A percentile compares a stretch with the other conserved stretches of the same genome.
Evolutionary conservation across 495 filamentous ascomycete genomes (phyloP).

Genomic region (Hypoxylon subgilvum): DNA sequence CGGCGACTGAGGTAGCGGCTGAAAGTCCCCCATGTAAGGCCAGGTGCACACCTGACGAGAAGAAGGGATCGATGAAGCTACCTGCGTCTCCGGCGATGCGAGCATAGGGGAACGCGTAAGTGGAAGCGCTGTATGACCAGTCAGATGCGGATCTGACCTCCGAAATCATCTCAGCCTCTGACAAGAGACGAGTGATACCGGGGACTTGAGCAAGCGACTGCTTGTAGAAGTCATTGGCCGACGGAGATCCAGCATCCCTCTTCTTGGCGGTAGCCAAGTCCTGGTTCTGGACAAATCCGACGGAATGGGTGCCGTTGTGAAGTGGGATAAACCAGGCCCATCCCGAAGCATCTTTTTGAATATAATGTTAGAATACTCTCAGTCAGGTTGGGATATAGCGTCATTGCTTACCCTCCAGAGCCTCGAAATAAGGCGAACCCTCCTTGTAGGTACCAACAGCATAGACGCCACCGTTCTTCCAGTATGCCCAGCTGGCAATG

Average conservation of each 20-base stretch:
- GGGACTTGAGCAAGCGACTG: constrained; percentile 44
- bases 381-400: background rate
- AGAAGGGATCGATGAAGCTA: constrained; percentile 54
- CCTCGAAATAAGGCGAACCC: constrained; percentile 51
- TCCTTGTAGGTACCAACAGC: constrained; percentile 41
- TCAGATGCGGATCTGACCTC: constrained; percentile 49
- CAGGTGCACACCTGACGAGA: constrained; percentile 57
- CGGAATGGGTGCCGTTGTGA: constrained; percentile 50
- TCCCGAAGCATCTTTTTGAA: constrained; percentile 45
- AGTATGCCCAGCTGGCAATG: constrained; percentile 56
- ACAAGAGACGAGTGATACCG: constrained; percentile 34
- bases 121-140: constrained; percentile 50
- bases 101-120: constrained; percentile 43
- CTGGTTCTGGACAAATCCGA: constrained; percentile 51
- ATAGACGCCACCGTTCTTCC: constrained; percentile 41
- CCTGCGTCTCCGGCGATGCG: constrained; percentile 55
- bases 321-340: constrained; percentile 57
- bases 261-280: constrained; percentile 40
- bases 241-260: constrained; percentile 34
- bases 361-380: too few species aligned
- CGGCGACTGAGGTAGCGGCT: constrained; percentile 48
- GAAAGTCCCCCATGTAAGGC: constrained; percentile 54
- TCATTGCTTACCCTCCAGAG: constrained; percentile 37
- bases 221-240: constrained; percentile 49
- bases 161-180: constrained; percentile 37